Conservation (phyloP, 352 stramenopile species). For the Phytophthora capsici region DNA sequence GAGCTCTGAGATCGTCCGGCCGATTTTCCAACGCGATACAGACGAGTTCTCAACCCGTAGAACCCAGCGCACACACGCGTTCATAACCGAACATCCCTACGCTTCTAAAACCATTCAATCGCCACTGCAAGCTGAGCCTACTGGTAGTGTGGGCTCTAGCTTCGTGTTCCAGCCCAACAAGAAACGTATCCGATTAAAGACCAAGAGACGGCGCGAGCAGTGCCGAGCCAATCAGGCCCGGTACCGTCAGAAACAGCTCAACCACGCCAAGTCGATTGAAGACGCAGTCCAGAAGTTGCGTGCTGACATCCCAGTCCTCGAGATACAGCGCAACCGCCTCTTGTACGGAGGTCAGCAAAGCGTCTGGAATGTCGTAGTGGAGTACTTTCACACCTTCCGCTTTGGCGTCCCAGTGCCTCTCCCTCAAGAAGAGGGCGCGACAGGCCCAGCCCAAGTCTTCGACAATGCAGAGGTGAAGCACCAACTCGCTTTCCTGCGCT, state of each 20-base stretch:
- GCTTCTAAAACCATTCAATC: neutral
- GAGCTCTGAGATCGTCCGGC: slow-evolving; percentile 21
- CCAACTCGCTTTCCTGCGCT: slow-evolving; percentile 31
- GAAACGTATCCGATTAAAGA: no score
- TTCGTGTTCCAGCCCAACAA: neutral
- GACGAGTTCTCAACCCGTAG: neutral
- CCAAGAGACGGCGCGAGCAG: slow-evolving; percentile 29
- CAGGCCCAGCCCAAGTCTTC: neutral
- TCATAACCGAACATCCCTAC: neutral
- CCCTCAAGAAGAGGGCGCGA: neutral
- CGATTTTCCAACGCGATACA: neutral
- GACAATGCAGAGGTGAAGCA: slow-evolving; percentile 3
- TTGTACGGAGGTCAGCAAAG: slow-evolving; percentile 27
- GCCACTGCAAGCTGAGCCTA: neutral
- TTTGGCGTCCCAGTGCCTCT: slow-evolving; percentile 12
- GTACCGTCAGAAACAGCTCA: slow-evolving; percentile 40
- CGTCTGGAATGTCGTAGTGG: slow-evolving; percentile 23
- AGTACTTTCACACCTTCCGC: slow-evolving; percentile 26
- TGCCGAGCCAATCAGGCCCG: slow-evolving; percentile 40
- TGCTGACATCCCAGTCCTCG: slow-evolving; percentile 24
- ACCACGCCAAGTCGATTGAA: slow-evolving; percentile 18
- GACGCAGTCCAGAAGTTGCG: slow-evolving; percentile 21
- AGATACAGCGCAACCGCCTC: slow-evolving; percentile 26
- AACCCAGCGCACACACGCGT: neutral
- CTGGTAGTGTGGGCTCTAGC: no score